These are phyloP conservation scores for Thalassiosira gravida DNA, from an alignment of 352 stramenopile genomes.

Conservation along the genomic window DNA sequence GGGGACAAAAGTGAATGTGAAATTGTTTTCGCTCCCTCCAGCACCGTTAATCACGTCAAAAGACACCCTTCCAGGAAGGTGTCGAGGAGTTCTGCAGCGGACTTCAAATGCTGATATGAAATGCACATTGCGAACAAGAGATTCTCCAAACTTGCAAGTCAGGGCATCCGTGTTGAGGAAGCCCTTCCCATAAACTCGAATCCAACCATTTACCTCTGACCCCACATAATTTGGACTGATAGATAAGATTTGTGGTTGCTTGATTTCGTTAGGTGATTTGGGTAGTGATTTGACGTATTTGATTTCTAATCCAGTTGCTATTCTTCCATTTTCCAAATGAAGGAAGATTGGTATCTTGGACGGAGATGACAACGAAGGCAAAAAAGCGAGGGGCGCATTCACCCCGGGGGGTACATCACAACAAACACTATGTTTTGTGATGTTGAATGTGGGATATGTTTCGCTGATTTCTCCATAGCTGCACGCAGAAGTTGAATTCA, in stretches of 20 bases:
- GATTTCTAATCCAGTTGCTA: constrained; percentile 56
- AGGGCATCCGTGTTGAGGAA: constrained; percentile 62
- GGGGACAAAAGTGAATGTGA: constrained; percentile 47
- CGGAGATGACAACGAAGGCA: constrained; percentile 14
- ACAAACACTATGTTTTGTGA: constrained; percentile 35
- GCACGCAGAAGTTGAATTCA: constrained; percentile 42
- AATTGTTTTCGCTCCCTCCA: neutral
- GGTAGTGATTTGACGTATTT: constrained; percentile 25
- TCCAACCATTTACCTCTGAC: constrained; percentile 44
- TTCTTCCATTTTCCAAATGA: constrained; percentile 56
- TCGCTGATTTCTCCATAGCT: constrained; percentile 52
- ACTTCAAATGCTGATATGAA: constrained; percentile 60
- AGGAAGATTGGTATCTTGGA: constrained; percentile 47
- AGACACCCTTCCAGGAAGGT: constrained; percentile 41
- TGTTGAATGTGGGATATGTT: constrained; percentile 42
- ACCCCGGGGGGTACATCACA: constrained; percentile 46
- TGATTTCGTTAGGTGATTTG: constrained; percentile 9
- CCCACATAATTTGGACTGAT: constrained; percentile 46
- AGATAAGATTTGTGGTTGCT: constrained; percentile 38
- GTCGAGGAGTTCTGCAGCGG: constrained; percentile 52
- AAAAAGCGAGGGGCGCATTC: constrained; percentile 17
- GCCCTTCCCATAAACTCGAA: constrained; percentile 52
- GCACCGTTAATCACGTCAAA: constrained; percentile 48
- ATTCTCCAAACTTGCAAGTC: constrained; percentile 55
- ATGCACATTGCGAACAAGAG: constrained; percentile 14